phyloP scores from a whole-genome alignment of 768 basidiomycete species.

The Mycena amicta region DNA sequence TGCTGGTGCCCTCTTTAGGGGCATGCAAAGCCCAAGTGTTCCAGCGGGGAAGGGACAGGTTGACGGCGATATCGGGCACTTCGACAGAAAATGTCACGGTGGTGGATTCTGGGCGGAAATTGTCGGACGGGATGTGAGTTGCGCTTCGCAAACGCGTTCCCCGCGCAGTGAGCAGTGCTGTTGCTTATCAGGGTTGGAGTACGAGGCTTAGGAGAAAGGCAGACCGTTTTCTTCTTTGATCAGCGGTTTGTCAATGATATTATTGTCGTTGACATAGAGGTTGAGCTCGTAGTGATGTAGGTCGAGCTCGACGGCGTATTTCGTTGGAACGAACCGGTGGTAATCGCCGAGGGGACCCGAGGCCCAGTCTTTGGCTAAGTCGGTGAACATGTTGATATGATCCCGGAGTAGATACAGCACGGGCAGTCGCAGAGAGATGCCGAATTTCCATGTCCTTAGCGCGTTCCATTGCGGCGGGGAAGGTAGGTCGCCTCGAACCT shows the following conservation, averaged over 20 bases:
- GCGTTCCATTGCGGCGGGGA: conserved; percentile 83
- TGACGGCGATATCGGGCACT: conserved; percentile 56
- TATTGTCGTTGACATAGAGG: conserved; percentile 91
- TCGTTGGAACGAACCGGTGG: conserved; percentile 80
- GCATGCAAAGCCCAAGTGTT: conserved; percentile 79
- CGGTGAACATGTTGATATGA: conserved; percentile 92
- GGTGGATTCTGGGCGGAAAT: conserved; percentile 71
- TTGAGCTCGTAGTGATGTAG: conserved; percentile 78
- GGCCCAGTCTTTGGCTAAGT: conserved; percentile 91
- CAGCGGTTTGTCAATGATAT: conserved; percentile 90
- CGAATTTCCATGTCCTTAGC: conserved; percentile 76
- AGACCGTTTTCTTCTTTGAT: conserved; percentile 83
- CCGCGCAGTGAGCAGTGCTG: conserved; percentile 73
- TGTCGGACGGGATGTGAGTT: conserved; percentile 66
- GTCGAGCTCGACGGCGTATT: conserved; percentile 71
- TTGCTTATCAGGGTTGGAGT: background rate
- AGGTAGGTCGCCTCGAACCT: conserved; percentile 78
- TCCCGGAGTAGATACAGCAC: conserved; percentile 82
- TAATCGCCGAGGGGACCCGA: conserved; percentile 81
- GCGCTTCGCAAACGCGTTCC: conserved; percentile 58
- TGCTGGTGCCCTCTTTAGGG: conserved; percentile 56
- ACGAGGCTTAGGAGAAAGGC: conserved; percentile 10
- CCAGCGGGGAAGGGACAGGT: conserved; percentile 83
- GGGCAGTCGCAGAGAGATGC: conserved; percentile 72
- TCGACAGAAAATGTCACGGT: conserved; percentile 67